Evolutionary conservation across 192 early-diverging fungal species (phyloP).

Genomic region (Gamsiella multidivaricata): DNA sequence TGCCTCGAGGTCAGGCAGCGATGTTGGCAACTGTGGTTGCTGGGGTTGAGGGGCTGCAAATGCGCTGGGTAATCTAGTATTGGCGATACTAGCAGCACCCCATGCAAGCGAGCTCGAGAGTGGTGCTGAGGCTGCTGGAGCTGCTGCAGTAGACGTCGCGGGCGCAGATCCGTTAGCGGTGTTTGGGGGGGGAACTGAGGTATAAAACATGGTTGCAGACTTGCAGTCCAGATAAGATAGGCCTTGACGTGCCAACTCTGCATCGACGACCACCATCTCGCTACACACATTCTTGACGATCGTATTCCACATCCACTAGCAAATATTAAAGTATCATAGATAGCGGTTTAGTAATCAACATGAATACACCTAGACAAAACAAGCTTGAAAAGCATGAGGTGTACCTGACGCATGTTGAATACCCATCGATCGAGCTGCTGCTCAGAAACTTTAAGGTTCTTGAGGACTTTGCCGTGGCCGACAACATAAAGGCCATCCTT

Average conservation of each 20-base stretch:
- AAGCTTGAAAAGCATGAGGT: neutral
- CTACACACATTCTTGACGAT: constrained; percentile 26
- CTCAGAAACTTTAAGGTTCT: constrained; percentile 41
- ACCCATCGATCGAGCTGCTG: constrained; percentile 45
- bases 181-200: constrained; percentile 29
- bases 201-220: constrained; percentile 47
- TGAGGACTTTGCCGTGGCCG: constrained; percentile 39
- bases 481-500: constrained; percentile 49
- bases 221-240: constrained; percentile 49
- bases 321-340: neutral
- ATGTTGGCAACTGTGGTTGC: constrained; percentile 34
- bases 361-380: no score
- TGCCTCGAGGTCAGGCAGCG: constrained; percentile 42
- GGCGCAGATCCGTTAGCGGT: constrained; percentile 3
- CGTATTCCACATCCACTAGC: constrained; percentile 44
- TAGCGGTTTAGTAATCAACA: neutral
- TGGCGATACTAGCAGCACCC: constrained; percentile 51
- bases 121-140: constrained; percentile 13
- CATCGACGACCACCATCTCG: constrained; percentile 42
- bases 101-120: constrained; percentile 32
- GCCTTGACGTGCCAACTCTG: constrained; percentile 31
- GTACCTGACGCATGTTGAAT: constrained; percentile 44
- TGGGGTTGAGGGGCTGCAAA: constrained; percentile 22
- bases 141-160: constrained; percentile 1
- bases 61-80: constrained; percentile 25